Conservation (phyloP, 148 eudicot species). For the Camellia lanceoleosa region DNA sequence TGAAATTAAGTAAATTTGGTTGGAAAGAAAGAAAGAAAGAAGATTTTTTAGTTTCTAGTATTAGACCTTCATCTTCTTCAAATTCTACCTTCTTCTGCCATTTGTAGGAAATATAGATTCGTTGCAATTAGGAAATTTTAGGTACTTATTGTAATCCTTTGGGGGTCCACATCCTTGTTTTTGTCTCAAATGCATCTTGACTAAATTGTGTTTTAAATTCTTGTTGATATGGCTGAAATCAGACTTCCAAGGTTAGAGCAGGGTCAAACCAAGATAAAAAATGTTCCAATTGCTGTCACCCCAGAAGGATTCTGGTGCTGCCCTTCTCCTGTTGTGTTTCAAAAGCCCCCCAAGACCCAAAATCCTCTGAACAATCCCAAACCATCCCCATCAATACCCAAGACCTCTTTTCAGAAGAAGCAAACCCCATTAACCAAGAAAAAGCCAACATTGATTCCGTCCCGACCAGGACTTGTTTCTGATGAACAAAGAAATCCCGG, state of each 20-base stretch:
- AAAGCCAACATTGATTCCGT: slow-evolving; percentile 24
- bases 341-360: slow-evolving; percentile 54
- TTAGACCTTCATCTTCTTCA: not conserved
- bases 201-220: slow-evolving; percentile 8
- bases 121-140: not conserved
- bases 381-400: slow-evolving; percentile 29
- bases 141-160: not conserved
- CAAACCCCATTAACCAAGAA: slow-evolving; percentile 38
- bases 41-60: not conserved
- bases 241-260: slow-evolving; percentile 44
- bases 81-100: not conserved
- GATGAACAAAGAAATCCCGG: slow-evolving; percentile 35
- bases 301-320: slow-evolving; percentile 98
- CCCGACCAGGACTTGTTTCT: slow-evolving; percentile 23
- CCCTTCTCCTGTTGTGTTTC: slow-evolving; percentile 78
- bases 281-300: slow-evolving; percentile 90
- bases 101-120: not conserved
- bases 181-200: slow-evolving; percentile 4
- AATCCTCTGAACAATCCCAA: slow-evolving; percentile 54
- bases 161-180: not conserved
- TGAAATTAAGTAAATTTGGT: not conserved
- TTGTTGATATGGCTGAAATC: slow-evolving; percentile 57
- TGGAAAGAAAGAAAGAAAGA: not conserved
- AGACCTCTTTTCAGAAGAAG: slow-evolving; percentile 36
- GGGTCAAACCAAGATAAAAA: slow-evolving; percentile 63